Conservation (phyloP, 106 monocot species). For the Phalaenopsis equestris region DNA sequence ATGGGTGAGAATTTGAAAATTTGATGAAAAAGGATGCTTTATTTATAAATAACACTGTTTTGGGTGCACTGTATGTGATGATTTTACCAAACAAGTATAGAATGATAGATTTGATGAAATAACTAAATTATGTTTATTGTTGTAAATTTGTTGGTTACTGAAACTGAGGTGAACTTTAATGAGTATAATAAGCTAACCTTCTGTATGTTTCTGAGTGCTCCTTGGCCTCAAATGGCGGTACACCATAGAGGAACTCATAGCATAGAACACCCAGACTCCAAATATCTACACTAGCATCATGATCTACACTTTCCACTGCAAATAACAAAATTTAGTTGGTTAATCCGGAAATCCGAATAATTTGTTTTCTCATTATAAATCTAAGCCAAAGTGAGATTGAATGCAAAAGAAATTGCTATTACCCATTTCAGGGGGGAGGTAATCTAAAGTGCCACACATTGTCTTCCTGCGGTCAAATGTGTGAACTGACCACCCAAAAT, state of each 20-base stretch:
- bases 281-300: conserved; percentile 92
- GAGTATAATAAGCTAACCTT: conserved; percentile 37
- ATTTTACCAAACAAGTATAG: no score
- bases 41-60: no score
- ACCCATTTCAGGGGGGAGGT: conserved; percentile 99
- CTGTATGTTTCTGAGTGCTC: conserved; percentile 95
- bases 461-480: conserved; percentile 82
- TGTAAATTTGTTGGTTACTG: not conserved
- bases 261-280: conserved; percentile 97
- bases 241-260: conserved; percentile 95
- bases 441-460: conserved; percentile 97
- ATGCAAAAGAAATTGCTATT: conserved; percentile 6
- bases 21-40: no score
- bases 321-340: not conserved
- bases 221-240: conserved; percentile 95
- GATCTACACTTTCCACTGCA: conserved; percentile 86
- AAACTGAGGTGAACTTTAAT: not conserved
- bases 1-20: no score
- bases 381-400: no score
- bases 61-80: no score
- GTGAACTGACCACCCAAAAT: conserved; percentile 99
- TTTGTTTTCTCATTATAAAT: no score
- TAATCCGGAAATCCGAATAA: no score
- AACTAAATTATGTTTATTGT: no score
- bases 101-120: no score